Conservation (phyloP, 106 monocot genomes). For the Triglochin maritima region DNA sequence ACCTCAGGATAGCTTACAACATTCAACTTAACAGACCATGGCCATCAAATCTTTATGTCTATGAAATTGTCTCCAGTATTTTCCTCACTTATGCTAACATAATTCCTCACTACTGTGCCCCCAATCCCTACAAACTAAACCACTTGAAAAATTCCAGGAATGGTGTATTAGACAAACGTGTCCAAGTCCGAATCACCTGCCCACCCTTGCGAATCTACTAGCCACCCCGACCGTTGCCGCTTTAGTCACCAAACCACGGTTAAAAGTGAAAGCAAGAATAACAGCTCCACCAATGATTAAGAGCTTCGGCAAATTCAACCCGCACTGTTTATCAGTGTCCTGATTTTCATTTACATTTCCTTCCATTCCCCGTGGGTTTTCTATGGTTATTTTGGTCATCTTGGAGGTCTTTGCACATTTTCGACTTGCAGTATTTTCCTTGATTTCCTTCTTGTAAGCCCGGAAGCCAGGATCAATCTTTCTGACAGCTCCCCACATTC, state of each 20-base stretch:
- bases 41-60: no score
- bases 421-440: slow-evolving; percentile 30
- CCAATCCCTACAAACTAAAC: no score
- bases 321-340: slow-evolving; percentile 25
- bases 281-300: slow-evolving; percentile 58
- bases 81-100: no score
- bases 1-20: no score
- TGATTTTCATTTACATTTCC: no score
- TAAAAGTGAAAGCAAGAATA: slow-evolving; percentile 48
- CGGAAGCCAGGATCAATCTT: slow-evolving; percentile 82
- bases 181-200: no score
- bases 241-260: slow-evolving; percentile 65
- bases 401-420: slow-evolving; percentile 16
- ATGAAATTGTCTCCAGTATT: no score
- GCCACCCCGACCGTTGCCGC: slow-evolving; percentile 75
- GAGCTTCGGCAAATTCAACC: slow-evolving; percentile 31
- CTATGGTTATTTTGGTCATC: slow-evolving; percentile 3
- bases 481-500: slow-evolving; percentile 87
- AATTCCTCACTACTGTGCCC: no score
- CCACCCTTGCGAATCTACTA: slow-evolving; percentile 46
- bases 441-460: slow-evolving; percentile 57
- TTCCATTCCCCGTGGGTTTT: no score
- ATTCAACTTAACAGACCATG: no score
- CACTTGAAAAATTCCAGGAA: no score
- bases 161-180: no score